Base-by-base conservation (phyloP, 345 rosid genomes). In the Eucalyptus melliodora region DNA sequence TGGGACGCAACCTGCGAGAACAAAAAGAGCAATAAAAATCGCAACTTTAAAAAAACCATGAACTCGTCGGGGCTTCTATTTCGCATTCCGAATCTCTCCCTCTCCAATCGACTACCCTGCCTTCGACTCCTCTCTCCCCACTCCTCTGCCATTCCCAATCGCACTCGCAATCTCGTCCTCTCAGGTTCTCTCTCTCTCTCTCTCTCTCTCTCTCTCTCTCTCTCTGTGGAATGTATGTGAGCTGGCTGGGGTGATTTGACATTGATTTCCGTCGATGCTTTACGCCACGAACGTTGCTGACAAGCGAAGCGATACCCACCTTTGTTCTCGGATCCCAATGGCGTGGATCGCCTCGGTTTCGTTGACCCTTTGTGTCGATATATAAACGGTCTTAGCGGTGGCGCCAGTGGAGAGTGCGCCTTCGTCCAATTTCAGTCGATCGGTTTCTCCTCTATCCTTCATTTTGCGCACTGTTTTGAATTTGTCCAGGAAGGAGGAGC, bases 401-500 rank as follows among this genome's bases (percentile, higher is more conserved):
- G 77, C 30, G 62, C 13, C 83, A 37, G 27, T 11, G 82, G 82
- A 34, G 45, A 19, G 45, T 10, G 44, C 9, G 72, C 77, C 83
- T 77, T 37, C 83, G 14, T 37, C 83, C 83, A 6, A 21, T 77
- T 77, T 21, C 83, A 17, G 81, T 34, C 44, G 44, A 0, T 67
- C 80, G 0, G 80, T 67, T 67, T 19, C 26, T 77, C 23, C 27
- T 77, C 47, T 19, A 3, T 77, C 83, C 3, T 77, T 77, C 45
- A 77, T 37, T 72, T 13, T 65, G 77, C 77, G 40, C 77, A 2
- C 47, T 37, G 83, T n/a, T 55, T 85, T n/a, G 40, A 31, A 56
- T 62, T 69, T 90, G 51, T 80, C 88, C 89, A 94, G 97, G 94
- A 87, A 89, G 90, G 85, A 92, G 87, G 80, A 91, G 87, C 49